Conservation (phyloP, 768 basidiomycete genomes). For the Sistotremastrum niveocremeum region DNA sequence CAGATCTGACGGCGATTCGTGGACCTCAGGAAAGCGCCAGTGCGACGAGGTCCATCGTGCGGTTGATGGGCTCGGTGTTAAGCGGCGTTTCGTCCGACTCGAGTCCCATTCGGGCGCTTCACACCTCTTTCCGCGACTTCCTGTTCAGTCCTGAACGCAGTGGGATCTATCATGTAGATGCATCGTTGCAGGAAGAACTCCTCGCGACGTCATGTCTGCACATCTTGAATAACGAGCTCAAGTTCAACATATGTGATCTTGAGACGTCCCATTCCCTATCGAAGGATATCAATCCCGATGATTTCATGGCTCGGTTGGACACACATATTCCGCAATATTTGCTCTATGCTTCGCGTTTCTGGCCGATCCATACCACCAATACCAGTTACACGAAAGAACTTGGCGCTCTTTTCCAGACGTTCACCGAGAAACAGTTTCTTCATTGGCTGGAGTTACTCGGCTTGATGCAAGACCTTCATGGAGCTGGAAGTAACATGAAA, state of each 20-base stretch:
- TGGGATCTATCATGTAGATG: conserved; percentile 9
- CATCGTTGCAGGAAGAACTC: conserved; percentile 6
- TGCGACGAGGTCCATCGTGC: background rate
- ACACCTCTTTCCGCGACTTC: background rate
- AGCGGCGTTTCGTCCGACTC: background rate
- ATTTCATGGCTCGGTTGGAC: conserved; percentile 6
- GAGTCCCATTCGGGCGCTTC: background rate
- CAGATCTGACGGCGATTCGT: background rate
- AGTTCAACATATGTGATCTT: conserved; percentile 24
- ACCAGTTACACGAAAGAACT: conserved; percentile 4
- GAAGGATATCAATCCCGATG: conserved; percentile 10
- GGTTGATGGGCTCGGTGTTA: background rate
- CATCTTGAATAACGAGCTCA: conserved; percentile 17
- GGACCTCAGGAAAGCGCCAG: background rate
- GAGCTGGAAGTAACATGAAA: conserved; percentile 7
- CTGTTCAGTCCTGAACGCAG: background rate
- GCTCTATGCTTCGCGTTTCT: conserved; percentile 24
- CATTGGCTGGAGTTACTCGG: conserved; percentile 28
- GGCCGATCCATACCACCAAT: conserved; percentile 14
- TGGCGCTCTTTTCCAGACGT: conserved; percentile 5
- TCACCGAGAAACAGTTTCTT: conserved; percentile 16
- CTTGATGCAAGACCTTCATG: conserved; percentile 10
- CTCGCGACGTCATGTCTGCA: conserved; percentile 13
- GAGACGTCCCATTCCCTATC: conserved; percentile 18
- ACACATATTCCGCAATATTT: conserved; percentile 17